Evolutionary conservation across 1,139 yeast genomes (phyloP).

Genomic region (Torulaspora globosa): DNA sequence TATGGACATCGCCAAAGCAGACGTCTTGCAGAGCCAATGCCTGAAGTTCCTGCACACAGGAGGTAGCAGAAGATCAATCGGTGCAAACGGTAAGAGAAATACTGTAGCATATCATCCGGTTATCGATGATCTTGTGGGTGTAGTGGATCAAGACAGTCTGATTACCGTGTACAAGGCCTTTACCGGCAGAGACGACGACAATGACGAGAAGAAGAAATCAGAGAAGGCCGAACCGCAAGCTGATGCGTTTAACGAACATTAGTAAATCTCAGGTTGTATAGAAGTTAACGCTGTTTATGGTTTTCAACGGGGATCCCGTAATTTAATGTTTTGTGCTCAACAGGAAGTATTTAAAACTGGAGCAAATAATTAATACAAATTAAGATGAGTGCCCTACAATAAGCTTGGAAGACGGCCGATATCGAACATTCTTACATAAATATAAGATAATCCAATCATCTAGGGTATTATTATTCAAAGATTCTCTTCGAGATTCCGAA

Average conservation of each 20-base stretch:
- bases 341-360: neutral
- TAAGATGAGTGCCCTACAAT: neutral
- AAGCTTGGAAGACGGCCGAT: no score
- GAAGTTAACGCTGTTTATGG: neutral
- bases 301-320: neutral
- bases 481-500: neutral
- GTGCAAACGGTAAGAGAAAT: constrained; percentile 19
- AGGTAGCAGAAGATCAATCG: constrained; percentile 30
- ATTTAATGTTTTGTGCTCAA: neutral
- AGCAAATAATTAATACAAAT: neutral
- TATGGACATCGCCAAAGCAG: constrained; percentile 18
- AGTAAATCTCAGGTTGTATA: neutral
- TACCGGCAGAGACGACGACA: constrained; percentile 26
- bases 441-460: no score
- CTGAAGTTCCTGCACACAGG: constrained; percentile 35
- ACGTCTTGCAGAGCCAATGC: constrained; percentile 31
- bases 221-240: constrained; percentile 3
- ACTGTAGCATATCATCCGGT: constrained; percentile 30
- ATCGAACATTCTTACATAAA: no score
- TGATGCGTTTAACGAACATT: neutral
- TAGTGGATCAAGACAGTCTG: constrained; percentile 33
- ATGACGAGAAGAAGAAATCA: constrained; percentile 18
- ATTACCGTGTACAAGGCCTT: constrained; percentile 34
- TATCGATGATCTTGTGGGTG: constrained; percentile 28
- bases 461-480: no score